These are phyloP conservation scores for Rhododendron ovatum DNA, from an alignment of 148 eudicot genomes.

Conservation along the genomic window DNA sequence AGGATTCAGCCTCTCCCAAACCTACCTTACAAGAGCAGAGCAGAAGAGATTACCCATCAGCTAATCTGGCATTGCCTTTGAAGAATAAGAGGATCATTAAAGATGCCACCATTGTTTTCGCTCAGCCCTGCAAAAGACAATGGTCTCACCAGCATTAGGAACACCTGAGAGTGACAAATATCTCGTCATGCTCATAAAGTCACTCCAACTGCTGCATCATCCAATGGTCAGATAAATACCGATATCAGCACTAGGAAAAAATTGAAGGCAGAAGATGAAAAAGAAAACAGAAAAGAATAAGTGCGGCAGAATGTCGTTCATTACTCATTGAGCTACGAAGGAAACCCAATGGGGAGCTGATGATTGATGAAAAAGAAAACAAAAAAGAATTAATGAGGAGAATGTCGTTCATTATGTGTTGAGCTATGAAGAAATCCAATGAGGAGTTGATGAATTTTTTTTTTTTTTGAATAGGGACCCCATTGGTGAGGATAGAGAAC, in stretches of 20 bases:
- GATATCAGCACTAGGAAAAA: neutral
- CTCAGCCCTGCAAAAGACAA: neutral
- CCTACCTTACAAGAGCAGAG: neutral
- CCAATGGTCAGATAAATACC: neutral
- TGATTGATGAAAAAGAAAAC: neutral
- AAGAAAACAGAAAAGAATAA: neutral
- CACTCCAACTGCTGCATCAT: neutral
- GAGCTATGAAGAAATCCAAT: neutral
- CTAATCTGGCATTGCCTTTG: conserved; percentile 1
- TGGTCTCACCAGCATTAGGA: conserved; percentile 1
- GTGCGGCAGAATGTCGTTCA: neutral
- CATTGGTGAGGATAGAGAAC: neutral
- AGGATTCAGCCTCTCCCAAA: neutral
- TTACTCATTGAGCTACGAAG: neutral
- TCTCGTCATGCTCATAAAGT: neutral
- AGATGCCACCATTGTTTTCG: neutral
- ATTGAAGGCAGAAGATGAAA: neutral
- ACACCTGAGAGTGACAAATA: neutral
- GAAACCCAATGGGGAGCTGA: neutral
- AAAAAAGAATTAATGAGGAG: neutral
- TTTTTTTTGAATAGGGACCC: neutral
- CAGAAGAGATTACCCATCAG: neutral
- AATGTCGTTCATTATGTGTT: neutral
- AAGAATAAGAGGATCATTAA: neutral
- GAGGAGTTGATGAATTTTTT: neutral